These are phyloP conservation scores for Sanghuangporus sanghuang DNA, from an alignment of 1,284 basidiomycete species.

Conservation along the genomic window DNA sequence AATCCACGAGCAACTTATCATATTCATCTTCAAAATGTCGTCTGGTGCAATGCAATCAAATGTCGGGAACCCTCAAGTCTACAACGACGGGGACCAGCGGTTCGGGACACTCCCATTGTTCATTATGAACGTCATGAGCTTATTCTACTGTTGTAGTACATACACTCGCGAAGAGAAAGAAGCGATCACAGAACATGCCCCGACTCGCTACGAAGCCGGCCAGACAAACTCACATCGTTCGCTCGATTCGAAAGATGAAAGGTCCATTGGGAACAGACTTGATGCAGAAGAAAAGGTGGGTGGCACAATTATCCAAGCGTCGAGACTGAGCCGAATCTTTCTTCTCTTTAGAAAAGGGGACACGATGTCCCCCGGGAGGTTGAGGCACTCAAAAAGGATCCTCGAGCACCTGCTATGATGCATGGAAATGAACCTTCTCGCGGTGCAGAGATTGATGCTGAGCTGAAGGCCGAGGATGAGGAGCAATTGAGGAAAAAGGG, in stretches of 20 bases:
- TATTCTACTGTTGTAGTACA: not conserved
- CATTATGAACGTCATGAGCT: not conserved
- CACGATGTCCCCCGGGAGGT: constrained; percentile 25
- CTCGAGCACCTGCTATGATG: constrained; percentile 36
- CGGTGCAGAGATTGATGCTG: constrained; percentile 57
- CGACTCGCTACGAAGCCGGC: constrained; percentile 27
- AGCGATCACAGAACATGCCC: constrained; percentile 16
- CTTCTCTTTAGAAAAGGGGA: constrained; percentile 1
- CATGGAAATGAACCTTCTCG: constrained; percentile 58
- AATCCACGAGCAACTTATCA: too few species aligned
- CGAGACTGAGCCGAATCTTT: not conserved
- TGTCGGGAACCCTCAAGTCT: constrained; percentile 39
- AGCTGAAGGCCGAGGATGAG: constrained; percentile 48
- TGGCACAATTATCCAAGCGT: not conserved
- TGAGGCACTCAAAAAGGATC: constrained; percentile 29
- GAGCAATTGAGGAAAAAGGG: constrained; percentile 44
- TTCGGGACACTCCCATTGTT: not conserved
- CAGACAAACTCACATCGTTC: constrained; percentile 31
- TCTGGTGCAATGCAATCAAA: constrained; percentile 41
- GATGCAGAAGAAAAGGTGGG: constrained; percentile 26
- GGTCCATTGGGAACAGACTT: constrained; percentile 34
- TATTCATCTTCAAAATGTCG: constrained; percentile 18
- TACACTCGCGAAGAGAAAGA: constrained; percentile 20
- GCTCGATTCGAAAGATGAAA: constrained; percentile 39
- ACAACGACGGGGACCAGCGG: constrained; percentile 23